Evolutionary conservation across 805 yeast genomes (phyloP).

Genomic region (Starmera pachycereana): DNA sequence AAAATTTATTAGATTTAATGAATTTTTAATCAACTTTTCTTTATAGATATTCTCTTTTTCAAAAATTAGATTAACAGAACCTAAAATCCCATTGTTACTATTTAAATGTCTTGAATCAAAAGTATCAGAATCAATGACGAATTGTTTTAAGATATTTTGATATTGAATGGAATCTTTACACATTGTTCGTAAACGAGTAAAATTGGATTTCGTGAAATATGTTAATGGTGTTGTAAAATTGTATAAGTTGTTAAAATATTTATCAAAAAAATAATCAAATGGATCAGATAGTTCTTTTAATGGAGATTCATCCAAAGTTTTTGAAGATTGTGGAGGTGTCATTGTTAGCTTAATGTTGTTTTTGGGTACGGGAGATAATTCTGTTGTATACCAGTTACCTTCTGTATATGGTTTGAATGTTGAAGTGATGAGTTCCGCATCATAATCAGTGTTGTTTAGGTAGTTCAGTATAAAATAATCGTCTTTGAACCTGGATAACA

Average conservation of each 20-base stretch:
- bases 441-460: neutral
- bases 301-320: too few species aligned
- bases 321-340: conserved; percentile 12
- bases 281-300: conserved; percentile 9
- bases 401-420: too few species aligned
- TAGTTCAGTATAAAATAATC: conserved; percentile 34
- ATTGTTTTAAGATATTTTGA: conserved; percentile 18
- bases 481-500: conserved; percentile 4
- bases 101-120: conserved; percentile 32
- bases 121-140: conserved; percentile 25
- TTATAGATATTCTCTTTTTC: conserved; percentile 20
- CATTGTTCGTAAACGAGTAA: conserved; percentile 34
- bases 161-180: conserved; percentile 22
- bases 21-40: conserved; percentile 17
- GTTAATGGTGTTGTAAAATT: conserved; percentile 25
- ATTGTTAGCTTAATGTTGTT: conserved; percentile 13
- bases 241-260: conserved; percentile 27
- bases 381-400: too few species aligned
- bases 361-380: neutral
- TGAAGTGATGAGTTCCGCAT: neutral
- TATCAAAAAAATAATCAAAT: conserved; percentile 19
- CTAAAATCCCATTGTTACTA: conserved; percentile 19
- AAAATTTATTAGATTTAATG: conserved; percentile 16
- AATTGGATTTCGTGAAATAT: conserved; percentile 37
- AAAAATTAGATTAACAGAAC: conserved; percentile 9